Base-by-base conservation (phyloP, 208 protist species). In the Crithidia sp. region DNA sequence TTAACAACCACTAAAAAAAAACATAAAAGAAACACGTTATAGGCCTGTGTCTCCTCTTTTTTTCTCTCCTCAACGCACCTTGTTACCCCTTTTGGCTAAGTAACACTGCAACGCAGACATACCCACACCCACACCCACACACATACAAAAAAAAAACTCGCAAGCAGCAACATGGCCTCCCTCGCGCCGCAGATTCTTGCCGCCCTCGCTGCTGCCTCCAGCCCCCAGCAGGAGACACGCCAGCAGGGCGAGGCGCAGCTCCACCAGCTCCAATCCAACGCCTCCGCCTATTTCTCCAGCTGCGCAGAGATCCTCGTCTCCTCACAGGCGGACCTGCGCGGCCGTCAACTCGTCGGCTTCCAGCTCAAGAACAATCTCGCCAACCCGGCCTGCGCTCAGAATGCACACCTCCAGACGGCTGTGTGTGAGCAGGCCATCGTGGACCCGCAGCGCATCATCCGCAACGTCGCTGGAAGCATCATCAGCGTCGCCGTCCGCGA, bases 401-500 rank as follows among this genome's bases (percentile, higher is more conserved):
- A 92, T 63, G 57, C 71, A 13, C 52, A 71, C 14, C 76, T 94
- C 60, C 85, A 91, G 74, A 17, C 59, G 16, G 77, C 78, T 3
- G 81, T 96, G 43, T 89, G 87, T 63, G 72, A 75, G 47, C 76
- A 86, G 47, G 89, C 83, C 7, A 81, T 95, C n/a, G 76, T 81
- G 19, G 89, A 95, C 74, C 52, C 81, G 3, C 73, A 93, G 36
- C 66, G 74, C 45, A 72, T 81, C 44, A 88, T 96, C 28, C 92
- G 92, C 39, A 88, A 87, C 16, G 87, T 94, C 9, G 89, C 86
- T 8, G 84, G 81, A 66, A 83, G 80, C 47, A 90, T 96, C 52
- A 87, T 95, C 71, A 91, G 85, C 67, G 66, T 79, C 13, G 92
- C 92, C 12, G 92, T 91, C n/a, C 78, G 86, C 36, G 88, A 92